A percentile compares a stretch with the other conserved stretches of the same genome.
These are phyloP conservation scores for Exophiala viscosa DNA, from an alignment of 2,329 filamentous ascomycete genomes.

Conservation along the genomic window DNA sequence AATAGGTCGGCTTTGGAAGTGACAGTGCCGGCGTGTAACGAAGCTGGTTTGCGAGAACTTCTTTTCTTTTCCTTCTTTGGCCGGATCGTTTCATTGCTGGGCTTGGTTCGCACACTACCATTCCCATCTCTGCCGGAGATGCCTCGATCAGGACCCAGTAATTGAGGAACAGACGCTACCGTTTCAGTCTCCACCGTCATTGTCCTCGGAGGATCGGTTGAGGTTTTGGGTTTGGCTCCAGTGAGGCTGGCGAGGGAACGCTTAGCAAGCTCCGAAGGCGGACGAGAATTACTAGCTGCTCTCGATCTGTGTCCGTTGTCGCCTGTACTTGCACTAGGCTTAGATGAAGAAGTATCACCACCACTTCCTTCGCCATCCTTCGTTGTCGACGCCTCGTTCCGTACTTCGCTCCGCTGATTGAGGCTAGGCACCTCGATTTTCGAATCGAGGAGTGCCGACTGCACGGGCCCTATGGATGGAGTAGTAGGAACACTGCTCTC, in stretches of 20 bases:
- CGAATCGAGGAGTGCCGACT: conserved; percentile 36
- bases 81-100: conserved; percentile 91
- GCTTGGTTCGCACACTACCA: conserved; percentile 77
- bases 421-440: conserved; percentile 35
- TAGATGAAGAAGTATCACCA: conserved; percentile 39
- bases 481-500: conserved; percentile 78
- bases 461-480: conserved; percentile 48
- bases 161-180: conserved; percentile 83
- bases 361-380: conserved; percentile 39
- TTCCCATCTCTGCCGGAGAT: conserved; percentile 58
- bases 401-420: conserved; percentile 40
- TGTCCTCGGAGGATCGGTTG: conserved; percentile 73
- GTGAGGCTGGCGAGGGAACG: conserved; percentile 66
- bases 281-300: conserved; percentile 36
- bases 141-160: conserved; percentile 57
- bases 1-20: conserved; percentile 98
- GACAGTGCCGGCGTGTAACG: conserved; percentile 50
- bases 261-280: conserved; percentile 56
- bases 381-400: conserved; percentile 45
- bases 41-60: conserved; percentile 67
- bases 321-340: conserved; percentile 40
- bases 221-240: conserved; percentile 61
- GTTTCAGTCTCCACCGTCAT: conserved; percentile 99
- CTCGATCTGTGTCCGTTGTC: conserved; percentile 38
- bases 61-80: conserved; percentile 92